Evolutionary conservation across 805 yeast genomes (phyloP).

Genomic region (Saccharomycopsis amapae): DNA sequence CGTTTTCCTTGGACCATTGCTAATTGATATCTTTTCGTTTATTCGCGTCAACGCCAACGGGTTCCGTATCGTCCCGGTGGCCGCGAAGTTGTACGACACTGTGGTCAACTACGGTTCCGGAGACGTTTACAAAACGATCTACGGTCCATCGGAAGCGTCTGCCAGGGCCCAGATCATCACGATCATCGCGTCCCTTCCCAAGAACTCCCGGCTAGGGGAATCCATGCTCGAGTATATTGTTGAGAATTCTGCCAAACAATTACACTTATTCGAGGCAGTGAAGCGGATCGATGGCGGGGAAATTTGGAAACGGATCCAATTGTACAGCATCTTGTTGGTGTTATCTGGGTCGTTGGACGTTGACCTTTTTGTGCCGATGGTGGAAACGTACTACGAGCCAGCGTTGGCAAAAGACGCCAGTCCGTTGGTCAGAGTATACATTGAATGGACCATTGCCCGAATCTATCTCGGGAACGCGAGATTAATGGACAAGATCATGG

Average conservation of each 20-base stretch:
- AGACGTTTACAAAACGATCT: slow-evolving; percentile 39
- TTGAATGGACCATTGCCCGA: slow-evolving; percentile 70
- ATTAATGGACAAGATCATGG: slow-evolving; percentile 23
- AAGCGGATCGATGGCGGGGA: slow-evolving; percentile 63
- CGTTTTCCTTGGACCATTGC: slow-evolving; percentile 44
- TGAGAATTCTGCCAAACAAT: slow-evolving; percentile 26
- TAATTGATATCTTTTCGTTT: slow-evolving; percentile 40
- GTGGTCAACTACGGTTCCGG: slow-evolving; percentile 31
- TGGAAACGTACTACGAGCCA: slow-evolving; percentile 28
- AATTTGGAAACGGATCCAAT: slow-evolving; percentile 55
- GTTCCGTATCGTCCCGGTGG: slow-evolving; percentile 51
- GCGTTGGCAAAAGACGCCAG: slow-evolving; percentile 59
- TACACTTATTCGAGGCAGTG: slow-evolving; percentile 41
- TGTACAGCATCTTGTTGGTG: slow-evolving; percentile 45
- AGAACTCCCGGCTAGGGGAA: slow-evolving; percentile 3
- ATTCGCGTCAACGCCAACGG: slow-evolving; percentile 49
- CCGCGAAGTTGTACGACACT: slow-evolving; percentile 47
- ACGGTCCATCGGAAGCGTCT: slow-evolving; percentile 53
- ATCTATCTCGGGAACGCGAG: slow-evolving; percentile 28
- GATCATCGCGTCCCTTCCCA: slow-evolving; percentile 30
- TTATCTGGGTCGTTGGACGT: slow-evolving; percentile 30
- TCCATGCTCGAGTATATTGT: slow-evolving; percentile 31
- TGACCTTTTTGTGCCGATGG: slow-evolving; percentile 20
- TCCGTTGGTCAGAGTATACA: slow-evolving; percentile 64
- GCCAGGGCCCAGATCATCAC: slow-evolving; percentile 45